Evolutionary conservation across 2,329 filamentous ascomycete genomes (phyloP), one percentile per base, ranked within the genome.

Genomic region (Colletotrichum lini): DNA sequence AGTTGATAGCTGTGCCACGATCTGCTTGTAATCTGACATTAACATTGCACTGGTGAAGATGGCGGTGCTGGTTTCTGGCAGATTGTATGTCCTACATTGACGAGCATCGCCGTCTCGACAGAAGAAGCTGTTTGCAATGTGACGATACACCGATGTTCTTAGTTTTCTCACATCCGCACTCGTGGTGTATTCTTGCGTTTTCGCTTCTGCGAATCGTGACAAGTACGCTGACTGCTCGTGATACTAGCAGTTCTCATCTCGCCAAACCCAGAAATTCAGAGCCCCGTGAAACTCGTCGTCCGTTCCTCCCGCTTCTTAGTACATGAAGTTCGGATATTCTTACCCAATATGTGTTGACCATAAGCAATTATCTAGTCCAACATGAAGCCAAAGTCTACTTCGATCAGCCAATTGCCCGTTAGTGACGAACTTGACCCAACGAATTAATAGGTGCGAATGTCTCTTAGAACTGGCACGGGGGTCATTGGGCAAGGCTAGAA

Each of bases 401-500:
- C 47, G 44, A 66, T 53, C 73, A n/a, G 59, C 65, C 65, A 64
- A 54, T 57, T 53, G 21, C 73, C 64, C n/a, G 56, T 1, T 13
- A 23, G 52, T 66, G 26, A 75, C 56, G 21, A 76, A 52, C 26
- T 75, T 75, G 61, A 72, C 26, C 72, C 73, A 76, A 52, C 67
- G 58, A 30, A 54, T 42, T 6, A 18, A 30, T 21, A 38, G 40
- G 21, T 15, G n/a, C 12, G 40, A 42, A 57, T 73, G 8, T 49
- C 4, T 60, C 62, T 21, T 53, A 54, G 42, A 56, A 30, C 8
- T 35, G 42, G 47, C 45, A 26, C 45, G 38, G 15, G 70, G 75
- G 13, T 76, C 70, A 44, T 74, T 70, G 2, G 75, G 73, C 47
- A 76, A 67, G 12, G 73, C 74, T 40, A 76, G 65, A 53, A 76